Conservation (phyloP, 345 rosid species). For the Eucalyptus grandis region DNA sequence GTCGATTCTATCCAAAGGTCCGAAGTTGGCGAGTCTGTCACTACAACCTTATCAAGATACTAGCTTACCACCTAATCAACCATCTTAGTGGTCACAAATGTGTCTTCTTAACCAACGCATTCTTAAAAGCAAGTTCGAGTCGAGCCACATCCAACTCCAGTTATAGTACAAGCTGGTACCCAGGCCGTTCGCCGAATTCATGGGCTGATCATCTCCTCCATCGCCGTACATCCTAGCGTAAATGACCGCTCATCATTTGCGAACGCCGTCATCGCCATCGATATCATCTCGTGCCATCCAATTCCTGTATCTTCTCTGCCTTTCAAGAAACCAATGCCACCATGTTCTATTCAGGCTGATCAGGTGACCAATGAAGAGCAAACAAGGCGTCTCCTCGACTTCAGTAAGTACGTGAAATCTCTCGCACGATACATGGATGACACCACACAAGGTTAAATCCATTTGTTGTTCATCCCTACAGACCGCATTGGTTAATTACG, state of each 20-base stretch:
- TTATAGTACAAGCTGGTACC: not conserved
- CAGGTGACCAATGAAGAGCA: not conserved
- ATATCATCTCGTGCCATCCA: not conserved
- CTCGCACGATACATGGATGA: not conserved
- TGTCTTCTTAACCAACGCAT: not conserved
- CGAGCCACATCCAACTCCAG: not conserved
- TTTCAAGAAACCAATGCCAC: not conserved
- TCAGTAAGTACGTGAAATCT: not conserved
- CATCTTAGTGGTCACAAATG: rapidly evolving
- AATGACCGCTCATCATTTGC: not conserved
- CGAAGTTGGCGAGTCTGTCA: rapidly evolving
- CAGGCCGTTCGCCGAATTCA: not conserved
- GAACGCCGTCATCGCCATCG: not conserved
- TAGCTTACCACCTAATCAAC: not conserved
- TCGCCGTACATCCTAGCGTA: not conserved
- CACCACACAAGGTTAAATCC: not conserved
- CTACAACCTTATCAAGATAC: rapidly evolving
- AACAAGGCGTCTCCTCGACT: not conserved
- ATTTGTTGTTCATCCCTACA: not conserved
- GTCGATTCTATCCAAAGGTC: not conserved
- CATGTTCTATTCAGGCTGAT: not conserved
- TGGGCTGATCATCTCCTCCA: not conserved
- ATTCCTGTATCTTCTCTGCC: no score
- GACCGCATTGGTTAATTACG: not conserved
- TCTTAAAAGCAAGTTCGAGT: not conserved